Base-by-base conservation (phyloP, 148 eudicot genomes). In the Diospyros lotus region DNA sequence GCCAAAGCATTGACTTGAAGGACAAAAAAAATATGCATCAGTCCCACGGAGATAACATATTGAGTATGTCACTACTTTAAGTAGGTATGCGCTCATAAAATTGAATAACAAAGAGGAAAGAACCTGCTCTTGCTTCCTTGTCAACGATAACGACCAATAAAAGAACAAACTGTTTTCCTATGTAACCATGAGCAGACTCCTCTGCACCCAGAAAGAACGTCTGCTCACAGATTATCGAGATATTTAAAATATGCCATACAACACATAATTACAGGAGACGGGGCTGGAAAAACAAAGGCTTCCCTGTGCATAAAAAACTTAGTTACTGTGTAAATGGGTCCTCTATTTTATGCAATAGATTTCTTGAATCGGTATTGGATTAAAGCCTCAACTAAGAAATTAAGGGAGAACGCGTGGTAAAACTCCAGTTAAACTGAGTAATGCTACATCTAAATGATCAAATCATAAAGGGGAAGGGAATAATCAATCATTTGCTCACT, bases 401-500 rank as follows among this genome's bases (percentile, higher is more conserved):
- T 3, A 14, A 62, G 44, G 43, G 9, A 39, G 38, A 13, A 28
- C 28, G 28, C 28, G 28, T 28, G 28, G 28, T 28, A 0, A 28
- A 70, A 70, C 62, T 54, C 38, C 14, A 53, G 17, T 40, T 46
- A 54, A 38, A 55, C 52, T 14, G 72, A 69, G 72, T 18, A 69
- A 28, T 28, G 28, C 28, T 28, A 28, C 28, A 38, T 38, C 55
- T 46, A 70, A 1, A 13, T n/a, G 14, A 70, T 70, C 4, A 54
- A 41, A 70, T 11, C 8, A 13, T 0, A 15, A 11, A 42, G 6
- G 6, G 15, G 66, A 44, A 39, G 3, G 10, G 5, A 39, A 28
- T 6, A 51, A 28, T 28, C 28, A 28, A 28, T 28, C 28, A 28
- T 28, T 28, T 28, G 28, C 28, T 28, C 28, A 28, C 28, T 28